Base-by-base conservation (phyloP, 352 stramenopile species). In the Phytophthora macrochlamydospora region DNA sequence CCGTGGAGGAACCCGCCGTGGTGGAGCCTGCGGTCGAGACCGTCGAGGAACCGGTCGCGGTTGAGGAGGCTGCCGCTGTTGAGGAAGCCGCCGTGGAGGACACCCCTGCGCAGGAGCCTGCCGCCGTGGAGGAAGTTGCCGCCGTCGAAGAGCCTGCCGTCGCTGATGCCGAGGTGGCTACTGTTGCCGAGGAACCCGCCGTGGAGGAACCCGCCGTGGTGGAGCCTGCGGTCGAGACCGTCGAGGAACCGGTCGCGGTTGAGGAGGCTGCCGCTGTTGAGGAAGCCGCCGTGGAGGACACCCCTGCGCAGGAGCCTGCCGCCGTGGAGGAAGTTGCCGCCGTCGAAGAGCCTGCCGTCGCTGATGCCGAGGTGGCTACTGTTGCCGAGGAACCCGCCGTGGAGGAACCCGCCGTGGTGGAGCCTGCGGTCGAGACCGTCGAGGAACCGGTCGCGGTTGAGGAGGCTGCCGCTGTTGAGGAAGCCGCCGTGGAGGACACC, bases 101-200 rank as follows among this genome's bases (percentile, higher is more conserved):
- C 35, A 40, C 35, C 35, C 6, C 35, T 24, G 18, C 18, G 18
- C 18, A 24, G 9, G 51, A n/a, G 28, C 29, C 60, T 62, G 49
- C 4, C 28, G 48, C 51, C 35, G 49, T 40, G 28, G 58, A 50
- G 11, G 24, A 24, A 24, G 18, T 24, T 24, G 18, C 33, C 12
- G 46, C 46, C 24, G 35, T 40, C 35, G 9, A 58, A 32, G 35
- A 60, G 53, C 13, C 33, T 49, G 35, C 35, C 5, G 35, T 40
- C 35, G 9, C 35, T 6, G 35, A 40, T 11, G 35, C 35, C 35
- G 35, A 40, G 35, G 6, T 11, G 6, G 35, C 9, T 40, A 11
- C 35, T 40, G 35, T 11, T 6, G 9, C 35, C 35, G 35, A 11
- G 6, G 35, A 40, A 11, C 35, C 35, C 9, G 35, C 35, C 35